Conservation (phyloP, 1,139 yeast genomes). For the Debaryomyces subglobosus region DNA sequence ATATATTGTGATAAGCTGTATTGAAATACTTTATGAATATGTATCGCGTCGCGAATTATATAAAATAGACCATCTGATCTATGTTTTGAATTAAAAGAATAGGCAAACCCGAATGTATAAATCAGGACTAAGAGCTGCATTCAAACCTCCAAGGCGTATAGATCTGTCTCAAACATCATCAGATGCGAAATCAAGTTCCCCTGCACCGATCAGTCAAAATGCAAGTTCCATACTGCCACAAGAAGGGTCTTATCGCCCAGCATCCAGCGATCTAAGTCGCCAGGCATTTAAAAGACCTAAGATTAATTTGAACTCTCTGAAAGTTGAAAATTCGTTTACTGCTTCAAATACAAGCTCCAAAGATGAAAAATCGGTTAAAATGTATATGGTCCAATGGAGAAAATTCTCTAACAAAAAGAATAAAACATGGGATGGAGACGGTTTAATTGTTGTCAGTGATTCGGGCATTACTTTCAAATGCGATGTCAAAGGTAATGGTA, state of each 20-base stretch:
- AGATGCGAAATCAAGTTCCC: neutral
- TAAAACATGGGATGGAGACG: conserved; percentile 97
- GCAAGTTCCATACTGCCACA: neutral
- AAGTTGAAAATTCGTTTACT: neutral
- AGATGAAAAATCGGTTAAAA: neutral
- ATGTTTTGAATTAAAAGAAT: neutral
- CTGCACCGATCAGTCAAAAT: neutral
- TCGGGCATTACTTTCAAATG: conserved; percentile 13
- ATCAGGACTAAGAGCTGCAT: conserved; percentile 34
- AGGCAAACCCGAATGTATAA: conserved; percentile 19
- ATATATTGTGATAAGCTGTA: neutral
- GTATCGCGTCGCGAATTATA: neutral
- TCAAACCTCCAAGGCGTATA: conserved; percentile 37
- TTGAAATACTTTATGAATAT: neutral
- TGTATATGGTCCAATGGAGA: conserved; percentile 62
- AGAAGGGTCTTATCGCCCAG: neutral
- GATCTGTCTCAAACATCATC: conserved; percentile 1
- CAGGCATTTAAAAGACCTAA: conserved; percentile 4
- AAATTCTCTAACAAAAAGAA: conserved; percentile 75
- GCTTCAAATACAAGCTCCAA: neutral
- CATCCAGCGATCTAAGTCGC: neutral
- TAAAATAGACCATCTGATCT: neutral
- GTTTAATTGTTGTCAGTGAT: conserved; percentile 40
- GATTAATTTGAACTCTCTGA: too few species aligned
- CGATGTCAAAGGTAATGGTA: conserved; percentile 10